Evolutionary conservation across 1,139 yeast genomes (phyloP), one percentile per base, ranked within the genome.

Genomic region (Saccharomyces hybrid): DNA sequence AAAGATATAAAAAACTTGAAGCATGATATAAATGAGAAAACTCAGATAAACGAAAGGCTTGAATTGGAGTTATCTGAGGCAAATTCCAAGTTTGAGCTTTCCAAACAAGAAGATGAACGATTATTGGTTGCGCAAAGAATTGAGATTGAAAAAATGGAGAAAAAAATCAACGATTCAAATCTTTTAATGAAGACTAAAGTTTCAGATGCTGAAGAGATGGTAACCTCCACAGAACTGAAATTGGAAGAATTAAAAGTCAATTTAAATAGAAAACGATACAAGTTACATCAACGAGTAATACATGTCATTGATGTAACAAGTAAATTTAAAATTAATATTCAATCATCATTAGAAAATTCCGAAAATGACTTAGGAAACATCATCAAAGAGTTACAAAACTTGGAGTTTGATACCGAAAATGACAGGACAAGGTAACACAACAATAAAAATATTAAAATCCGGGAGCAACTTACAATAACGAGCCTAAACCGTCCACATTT

Each of bases 301-400:
- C 75, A 76, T 56, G 76, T 84, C 63, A 79, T 87, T 54, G 82
- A 83, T 55, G 75, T 72, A 54, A 79, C 83, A 44, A 79, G 86
- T 53, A 78, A 76, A 51, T 84, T 87, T 71, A 88, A 87, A 71
- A 71, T 83, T 55, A 80, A 78, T 55, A 77, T 86, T 50, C 91
- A 86, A 65, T 76, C 78, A 32, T 75, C 80, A 46, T 71, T 84
- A 48, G 83, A 81, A 62, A 81, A 77, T 53, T 74, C 82, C 54
- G 87, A 81, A 59, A 76, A 66, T 7, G 50, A 50, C 13, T 49
- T 62, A 4, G 32, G 32, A 16, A 46, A 55, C 32, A 55, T 58
- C 13, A 48, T 57, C 4, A 46, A 54, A 13, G 47, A 53, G 11
- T 29, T 55, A 14, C 48, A 44, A 51, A 49, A 16, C 51, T 56